Base-by-base conservation (phyloP, 2,329 filamentous ascomycete species). In the Drechmeria coniospora region DNA sequence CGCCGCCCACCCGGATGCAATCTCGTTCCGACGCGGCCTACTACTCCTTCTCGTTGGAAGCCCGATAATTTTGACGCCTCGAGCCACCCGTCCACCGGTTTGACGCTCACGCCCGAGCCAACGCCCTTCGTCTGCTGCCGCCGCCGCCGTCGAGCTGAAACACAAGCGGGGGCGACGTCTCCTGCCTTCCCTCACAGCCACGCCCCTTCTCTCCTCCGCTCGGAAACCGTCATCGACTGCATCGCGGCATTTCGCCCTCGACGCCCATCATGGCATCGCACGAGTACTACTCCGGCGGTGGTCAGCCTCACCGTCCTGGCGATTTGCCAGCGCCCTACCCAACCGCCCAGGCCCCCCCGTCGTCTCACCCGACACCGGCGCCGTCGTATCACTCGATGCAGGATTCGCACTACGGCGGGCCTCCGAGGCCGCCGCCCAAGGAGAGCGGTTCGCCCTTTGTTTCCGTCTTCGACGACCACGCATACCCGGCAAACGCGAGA, bases 381-480 rank as follows among this genome's bases (percentile, higher is more conserved):
- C 52, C 51, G 15, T 47, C 51, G 10, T 56, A 56, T 28, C 46
- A 51, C 32, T 32, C 39, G 40, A 47, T 15, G 26, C 32, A 15
- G 19, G 34, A 35, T 23, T 34, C 30, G 23, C 34, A 37, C 33
- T 36, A 35, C 37, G 41, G 45, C 50, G 31, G 42, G 47, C 32
- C 49, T 2, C 46, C 50, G 40, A 42, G 44, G 25, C 49, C 47
- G 16, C 51, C 51, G 27, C 46, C 47, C 19, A 45, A 50, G 32
- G 49, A 49, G 15, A 49, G 46, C 25, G 54, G 41, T 42, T 65
- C 70, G 13, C 73, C 74, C 8, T 77, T 78, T 45, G 68, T 72
- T 30, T 68, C 65, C 26, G 68, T 74, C 31, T 79, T 79, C 47
- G 73, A 78, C 50, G 74, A 79, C 47, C 60, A 74, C 51, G 62